These are phyloP conservation scores for Neurospora sp. DNA, from an alignment of 2,329 filamentous ascomycete genomes.

Conservation along the genomic window DNA sequence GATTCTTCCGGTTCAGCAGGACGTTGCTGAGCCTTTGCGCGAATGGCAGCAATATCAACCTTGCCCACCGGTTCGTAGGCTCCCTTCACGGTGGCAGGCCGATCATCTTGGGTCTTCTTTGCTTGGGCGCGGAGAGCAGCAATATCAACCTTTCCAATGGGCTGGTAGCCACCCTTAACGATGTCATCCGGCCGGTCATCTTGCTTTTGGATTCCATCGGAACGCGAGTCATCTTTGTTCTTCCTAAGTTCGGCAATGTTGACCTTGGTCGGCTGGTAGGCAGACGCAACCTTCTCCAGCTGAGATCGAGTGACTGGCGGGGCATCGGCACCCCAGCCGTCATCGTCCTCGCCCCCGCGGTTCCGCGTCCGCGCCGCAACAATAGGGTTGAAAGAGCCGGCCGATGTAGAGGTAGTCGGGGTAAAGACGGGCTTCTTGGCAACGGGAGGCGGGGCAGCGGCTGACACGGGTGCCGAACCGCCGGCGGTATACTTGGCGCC, in stretches of 20 bases:
- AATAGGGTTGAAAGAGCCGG: slow-evolving; percentile 55
- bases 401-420: slow-evolving; percentile 48
- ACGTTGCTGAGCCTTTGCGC: slow-evolving; percentile 63
- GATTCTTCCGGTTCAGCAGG: slow-evolving; percentile 29
- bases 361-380: slow-evolving; percentile 53
- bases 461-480: slow-evolving; percentile 40
- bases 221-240: slow-evolving; percentile 57
- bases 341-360: slow-evolving; percentile 57
- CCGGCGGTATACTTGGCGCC: slow-evolving; percentile 85
- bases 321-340: slow-evolving; percentile 92
- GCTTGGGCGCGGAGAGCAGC: slow-evolving; percentile 72
- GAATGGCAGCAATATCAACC: slow-evolving; percentile 92
- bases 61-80: slow-evolving; percentile 92
- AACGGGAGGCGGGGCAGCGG: slow-evolving; percentile 56
- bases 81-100: slow-evolving; percentile 79
- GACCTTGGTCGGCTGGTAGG: slow-evolving; percentile 92
- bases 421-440: slow-evolving; percentile 89
- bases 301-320: slow-evolving; percentile 80
- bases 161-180: slow-evolving; percentile 80
- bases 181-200: slow-evolving; percentile 49
- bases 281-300: slow-evolving; percentile 82
- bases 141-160: slow-evolving; percentile 96
- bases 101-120: slow-evolving; percentile 61
- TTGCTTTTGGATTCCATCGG: slow-evolving; percentile 34
- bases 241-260: slow-evolving; percentile 79